phyloP scores from a whole-genome alignment of 345 rosid genomes.

The Mallotus nudiflorus region DNA sequence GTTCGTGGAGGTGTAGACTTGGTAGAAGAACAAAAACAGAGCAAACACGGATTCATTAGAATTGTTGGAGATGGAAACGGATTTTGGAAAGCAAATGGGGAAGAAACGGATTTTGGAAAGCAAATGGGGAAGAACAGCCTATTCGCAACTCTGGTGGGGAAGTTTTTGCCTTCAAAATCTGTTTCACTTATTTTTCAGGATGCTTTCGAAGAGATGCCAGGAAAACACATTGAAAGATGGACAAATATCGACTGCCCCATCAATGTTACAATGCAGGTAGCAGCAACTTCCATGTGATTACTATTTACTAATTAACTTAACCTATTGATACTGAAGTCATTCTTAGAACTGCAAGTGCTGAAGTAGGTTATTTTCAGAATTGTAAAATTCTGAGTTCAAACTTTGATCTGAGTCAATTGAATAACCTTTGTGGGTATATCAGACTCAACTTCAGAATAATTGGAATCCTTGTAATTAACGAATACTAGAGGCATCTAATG shows the following conservation, averaged over 20 bases:
- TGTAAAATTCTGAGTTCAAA: too few relatives aligned
- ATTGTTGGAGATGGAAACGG: constrained; percentile 22
- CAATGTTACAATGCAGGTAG: neutral
- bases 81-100: too few relatives aligned
- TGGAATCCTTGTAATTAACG: too few relatives aligned
- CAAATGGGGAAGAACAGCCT: constrained; percentile 1
- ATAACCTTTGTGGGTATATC: too few relatives aligned
- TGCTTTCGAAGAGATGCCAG: neutral
- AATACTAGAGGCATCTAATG: too few relatives aligned
- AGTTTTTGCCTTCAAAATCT: constrained; percentile 17
- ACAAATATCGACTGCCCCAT: constrained; percentile 19
- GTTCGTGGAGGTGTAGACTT: neutral
- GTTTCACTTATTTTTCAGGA: constrained; percentile 21
- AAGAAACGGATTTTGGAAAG: constrained; percentile 36
- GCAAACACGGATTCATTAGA: neutral
- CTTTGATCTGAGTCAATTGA: too few relatives aligned
- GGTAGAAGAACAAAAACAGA: neutral
- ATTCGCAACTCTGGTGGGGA: neutral
- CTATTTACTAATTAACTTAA: too few relatives aligned
- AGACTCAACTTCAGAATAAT: too few relatives aligned
- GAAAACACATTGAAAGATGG: constrained; percentile 38
- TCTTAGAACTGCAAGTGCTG: too few relatives aligned
- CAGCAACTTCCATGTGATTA: too few relatives aligned
- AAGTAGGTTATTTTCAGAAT: too few relatives aligned
- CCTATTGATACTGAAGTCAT: too few relatives aligned